phyloP scores from a whole-genome alignment of 208 protist species.

The Leishmania tropica region DNA sequence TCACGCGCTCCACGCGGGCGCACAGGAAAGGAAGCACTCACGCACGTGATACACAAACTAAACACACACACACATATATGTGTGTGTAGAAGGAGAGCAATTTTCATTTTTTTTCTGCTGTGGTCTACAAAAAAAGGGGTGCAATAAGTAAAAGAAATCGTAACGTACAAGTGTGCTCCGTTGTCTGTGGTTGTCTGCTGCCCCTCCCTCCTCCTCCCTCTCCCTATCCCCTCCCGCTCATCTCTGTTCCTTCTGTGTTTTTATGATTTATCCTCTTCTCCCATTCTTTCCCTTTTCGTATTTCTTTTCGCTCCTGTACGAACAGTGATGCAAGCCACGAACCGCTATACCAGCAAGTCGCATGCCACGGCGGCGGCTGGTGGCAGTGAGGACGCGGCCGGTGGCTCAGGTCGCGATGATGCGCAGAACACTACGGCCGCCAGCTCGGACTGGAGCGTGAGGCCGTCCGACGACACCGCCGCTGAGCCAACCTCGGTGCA shows the following conservation, averaged over 20 bases:
- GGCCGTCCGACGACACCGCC: slow-evolving; percentile 28
- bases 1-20: no score
- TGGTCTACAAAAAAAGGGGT: neutral
- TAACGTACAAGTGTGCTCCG: neutral
- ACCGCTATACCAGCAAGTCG: slow-evolving; percentile 26
- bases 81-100: neutral
- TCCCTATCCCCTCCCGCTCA: slow-evolving; percentile 17
- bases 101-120: neutral
- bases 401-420: slow-evolving; percentile 23
- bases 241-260: neutral
- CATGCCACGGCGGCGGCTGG: slow-evolving; percentile 5
- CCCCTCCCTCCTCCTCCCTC: neutral
- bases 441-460: slow-evolving; percentile 37
- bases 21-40: neutral
- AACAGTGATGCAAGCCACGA: slow-evolving; percentile 11
- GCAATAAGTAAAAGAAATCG: neutral
- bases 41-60: neutral
- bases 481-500: slow-evolving; percentile 9
- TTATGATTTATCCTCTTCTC: neutral
- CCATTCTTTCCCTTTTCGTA: slow-evolving; percentile 18
- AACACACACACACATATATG: neutral
- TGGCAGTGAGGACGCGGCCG: slow-evolving; percentile 11
- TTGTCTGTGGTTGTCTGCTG: neutral
- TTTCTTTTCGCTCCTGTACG: neutral
- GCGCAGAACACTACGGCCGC: slow-evolving; percentile 31